These are phyloP conservation scores for Paraconiothyrium sp. DNA, from an alignment of 2,329 filamentous ascomycete species.

Conservation along the genomic window DNA sequence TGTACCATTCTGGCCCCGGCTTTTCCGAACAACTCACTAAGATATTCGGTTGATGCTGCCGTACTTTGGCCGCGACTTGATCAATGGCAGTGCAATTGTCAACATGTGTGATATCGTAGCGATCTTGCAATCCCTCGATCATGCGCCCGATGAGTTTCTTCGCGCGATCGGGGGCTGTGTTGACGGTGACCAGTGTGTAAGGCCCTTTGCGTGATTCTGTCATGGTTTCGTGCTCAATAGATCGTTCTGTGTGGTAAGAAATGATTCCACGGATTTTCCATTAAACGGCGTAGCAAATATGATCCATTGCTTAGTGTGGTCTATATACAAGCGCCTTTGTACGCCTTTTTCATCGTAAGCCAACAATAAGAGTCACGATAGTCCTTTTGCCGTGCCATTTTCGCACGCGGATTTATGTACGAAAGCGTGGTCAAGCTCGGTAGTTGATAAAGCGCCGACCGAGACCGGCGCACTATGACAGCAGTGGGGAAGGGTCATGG, in stretches of 20 bases:
- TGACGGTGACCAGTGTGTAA: conserved; percentile 73
- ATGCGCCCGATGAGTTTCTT: conserved; percentile 69
- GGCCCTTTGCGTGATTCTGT: conserved; percentile 54
- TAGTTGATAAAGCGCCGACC: conserved; percentile 12
- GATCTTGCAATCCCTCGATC: conserved; percentile 68
- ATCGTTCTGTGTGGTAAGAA: background rate
- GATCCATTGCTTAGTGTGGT: background rate
- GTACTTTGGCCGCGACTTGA: conserved; percentile 64
- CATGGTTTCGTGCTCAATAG: background rate
- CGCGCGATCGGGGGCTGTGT: conserved; percentile 72
- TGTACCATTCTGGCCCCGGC: background rate
- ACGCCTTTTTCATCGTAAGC: background rate
- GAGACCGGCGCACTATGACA: conserved; percentile 8
- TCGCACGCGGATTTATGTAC: conserved; percentile 10
- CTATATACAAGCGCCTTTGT: background rate
- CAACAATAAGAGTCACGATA: background rate
- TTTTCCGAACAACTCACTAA: conserved; percentile 54
- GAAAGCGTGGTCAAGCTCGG: conserved; percentile 3
- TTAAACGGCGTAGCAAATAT: background rate
- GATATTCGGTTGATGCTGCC: conserved; percentile 62
- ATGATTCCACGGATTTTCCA: background rate
- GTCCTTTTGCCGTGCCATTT: background rate
- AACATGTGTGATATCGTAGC: conserved; percentile 70
- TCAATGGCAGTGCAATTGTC: conserved; percentile 68
- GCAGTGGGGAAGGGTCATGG: conserved; percentile 3